Evolutionary conservation across 768 basidiomycete genomes (phyloP).

Genomic region (Clavaria fumosa): DNA sequence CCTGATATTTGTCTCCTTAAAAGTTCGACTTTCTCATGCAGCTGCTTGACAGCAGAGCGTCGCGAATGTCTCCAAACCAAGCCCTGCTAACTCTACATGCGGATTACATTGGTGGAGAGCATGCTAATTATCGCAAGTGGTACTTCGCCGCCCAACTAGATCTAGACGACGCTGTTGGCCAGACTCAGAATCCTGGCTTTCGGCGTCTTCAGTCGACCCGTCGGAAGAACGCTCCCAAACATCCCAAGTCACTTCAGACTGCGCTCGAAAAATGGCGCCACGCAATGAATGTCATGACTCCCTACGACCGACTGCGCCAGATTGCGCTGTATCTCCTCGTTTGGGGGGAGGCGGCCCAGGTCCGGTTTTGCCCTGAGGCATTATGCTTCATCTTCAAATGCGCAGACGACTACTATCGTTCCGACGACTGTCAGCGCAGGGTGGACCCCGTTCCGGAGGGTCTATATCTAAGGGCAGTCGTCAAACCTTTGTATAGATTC

Average conservation of each 20-base stretch:
- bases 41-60: conserved; percentile 88
- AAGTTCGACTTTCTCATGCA: conserved; percentile 98
- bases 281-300: conserved; percentile 98
- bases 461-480: conserved; percentile 78
- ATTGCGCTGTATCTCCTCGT: conserved; percentile 89
- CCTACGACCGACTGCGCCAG: conserved; percentile 93
- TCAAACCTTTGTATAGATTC: conserved; percentile 91
- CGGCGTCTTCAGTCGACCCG: conserved; percentile 65
- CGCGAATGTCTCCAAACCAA: conserved; percentile 93
- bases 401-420: conserved; percentile 98
- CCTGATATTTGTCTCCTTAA: conserved; percentile 11
- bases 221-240: conserved; percentile 30
- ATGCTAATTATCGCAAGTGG: conserved; percentile 99
- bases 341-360: conserved; percentile 98
- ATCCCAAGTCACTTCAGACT: conserved; percentile 53
- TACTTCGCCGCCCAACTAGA: conserved; percentile 99
- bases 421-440: conserved; percentile 91
- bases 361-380: conserved; percentile 92
- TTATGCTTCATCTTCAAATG: conserved; percentile 99
- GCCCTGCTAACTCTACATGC: conserved; percentile 92
- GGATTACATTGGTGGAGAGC: conserved; percentile 96
- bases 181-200: conserved; percentile 81
- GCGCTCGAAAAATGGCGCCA: conserved; percentile 90
- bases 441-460: conserved; percentile 90
- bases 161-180: conserved; percentile 92